These are phyloP conservation scores for Chalara sp. DNA, from an alignment of 2,329 filamentous ascomycete species.

Conservation along the genomic window DNA sequence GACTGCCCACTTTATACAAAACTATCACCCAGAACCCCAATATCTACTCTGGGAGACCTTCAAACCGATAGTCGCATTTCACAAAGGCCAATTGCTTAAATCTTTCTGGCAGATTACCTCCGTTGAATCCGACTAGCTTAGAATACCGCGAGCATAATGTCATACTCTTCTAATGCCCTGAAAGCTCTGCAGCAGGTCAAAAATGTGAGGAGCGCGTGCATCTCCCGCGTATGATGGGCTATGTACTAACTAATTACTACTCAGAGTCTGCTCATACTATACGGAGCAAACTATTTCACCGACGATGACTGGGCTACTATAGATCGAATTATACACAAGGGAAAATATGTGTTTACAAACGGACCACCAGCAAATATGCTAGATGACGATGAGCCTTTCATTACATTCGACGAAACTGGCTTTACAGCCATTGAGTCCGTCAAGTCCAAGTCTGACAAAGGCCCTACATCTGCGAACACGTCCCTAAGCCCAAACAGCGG, in stretches of 20 bases:
- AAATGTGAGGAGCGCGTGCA: constrained; percentile 10
- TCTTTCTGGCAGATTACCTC: too few species aligned
- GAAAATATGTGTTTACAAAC: constrained; percentile 21
- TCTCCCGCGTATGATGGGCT: neutral
- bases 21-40: too few species aligned
- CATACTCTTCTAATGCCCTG: constrained; percentile 6
- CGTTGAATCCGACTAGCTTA: too few species aligned
- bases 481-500: too few species aligned
- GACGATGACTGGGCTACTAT: constrained; percentile 25
- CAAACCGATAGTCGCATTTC: too few species aligned
- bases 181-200: constrained; percentile 19
- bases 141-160: too few species aligned
- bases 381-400: constrained; percentile 13
- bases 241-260: neutral
- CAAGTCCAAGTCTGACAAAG: too few species aligned
- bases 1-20: too few species aligned
- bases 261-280: constrained; percentile 19
- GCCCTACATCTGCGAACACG: too few species aligned
- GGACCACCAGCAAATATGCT: constrained; percentile 16
- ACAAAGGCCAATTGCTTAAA: too few species aligned
- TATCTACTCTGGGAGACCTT: too few species aligned
- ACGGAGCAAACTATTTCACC: constrained; percentile 23
- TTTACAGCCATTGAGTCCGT: too few species aligned
- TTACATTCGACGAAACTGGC: constrained; percentile 13
- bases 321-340: constrained; percentile 23